Conservation (phyloP, 345 rosid species). For the Syzygium jambos region DNA sequence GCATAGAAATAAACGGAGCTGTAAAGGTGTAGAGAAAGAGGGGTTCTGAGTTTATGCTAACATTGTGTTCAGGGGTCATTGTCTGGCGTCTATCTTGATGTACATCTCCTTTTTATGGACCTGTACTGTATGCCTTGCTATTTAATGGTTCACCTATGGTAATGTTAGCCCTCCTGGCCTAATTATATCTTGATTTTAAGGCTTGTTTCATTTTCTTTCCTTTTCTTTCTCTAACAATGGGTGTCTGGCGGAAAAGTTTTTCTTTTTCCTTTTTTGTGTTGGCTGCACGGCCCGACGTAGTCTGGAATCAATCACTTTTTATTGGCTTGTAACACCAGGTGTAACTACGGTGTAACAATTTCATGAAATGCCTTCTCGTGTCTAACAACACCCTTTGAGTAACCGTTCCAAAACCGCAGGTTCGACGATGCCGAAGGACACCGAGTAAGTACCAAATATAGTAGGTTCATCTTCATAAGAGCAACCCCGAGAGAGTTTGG, state of each 20-base stretch:
- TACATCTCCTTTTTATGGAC: not conserved
- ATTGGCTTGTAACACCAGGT: not conserved
- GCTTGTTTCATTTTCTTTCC: not conserved
- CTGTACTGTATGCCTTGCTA: not conserved
- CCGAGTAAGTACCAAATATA: not conserved
- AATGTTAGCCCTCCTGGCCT: not conserved
- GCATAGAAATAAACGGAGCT: conserved; percentile 16
- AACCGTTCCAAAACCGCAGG: not conserved
- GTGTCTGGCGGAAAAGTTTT: not conserved
- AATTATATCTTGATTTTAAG: not conserved
- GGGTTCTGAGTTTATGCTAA: not conserved
- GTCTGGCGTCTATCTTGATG: not conserved
- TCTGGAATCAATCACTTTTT: not conserved
- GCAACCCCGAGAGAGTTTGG: not conserved
- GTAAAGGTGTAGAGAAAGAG: conserved; percentile 8
- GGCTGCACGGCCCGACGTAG: not conserved
- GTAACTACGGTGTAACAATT: not conserved
- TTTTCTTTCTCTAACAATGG: not conserved
- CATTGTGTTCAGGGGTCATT: not conserved
- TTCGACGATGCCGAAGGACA: not conserved
- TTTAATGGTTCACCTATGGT: not conserved
- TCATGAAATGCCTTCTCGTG: not conserved
- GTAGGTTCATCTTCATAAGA: not conserved
- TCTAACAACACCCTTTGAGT: not conserved
- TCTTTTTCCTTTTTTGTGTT: not conserved